Percentiles rank a stretch among this genome's conserved stretches.
phyloP scores from a whole-genome alignment of 2,329 filamentous ascomycete genomes.

The Aureobasidium musti region DNA sequence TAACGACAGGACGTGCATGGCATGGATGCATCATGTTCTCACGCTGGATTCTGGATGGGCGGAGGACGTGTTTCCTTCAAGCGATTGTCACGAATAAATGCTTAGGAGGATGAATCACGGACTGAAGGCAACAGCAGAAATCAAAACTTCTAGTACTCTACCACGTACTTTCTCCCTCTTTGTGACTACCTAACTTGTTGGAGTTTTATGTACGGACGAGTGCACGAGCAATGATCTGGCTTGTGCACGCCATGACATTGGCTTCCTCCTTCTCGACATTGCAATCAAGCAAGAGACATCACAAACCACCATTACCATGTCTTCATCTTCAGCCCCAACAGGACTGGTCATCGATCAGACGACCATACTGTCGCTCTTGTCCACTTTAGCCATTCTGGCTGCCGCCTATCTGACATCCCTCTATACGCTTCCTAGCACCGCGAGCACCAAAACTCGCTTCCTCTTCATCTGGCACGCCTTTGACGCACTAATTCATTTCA shows the following conservation, averaged over 20 bases:
- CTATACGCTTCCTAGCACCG: conserved; percentile 55
- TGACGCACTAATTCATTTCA: conserved; percentile 86
- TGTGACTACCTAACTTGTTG: background rate
- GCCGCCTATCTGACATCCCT: conserved; percentile 55
- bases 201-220: background rate
- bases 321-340: background rate
- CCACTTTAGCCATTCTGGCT: conserved; percentile 57
- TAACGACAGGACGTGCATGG: background rate
- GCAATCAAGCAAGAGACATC: background rate
- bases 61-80: conserved; percentile 1
- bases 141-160: conserved; percentile 20
- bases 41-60: conserved; percentile 19
- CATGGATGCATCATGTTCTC: conserved; percentile 16
- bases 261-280: background rate
- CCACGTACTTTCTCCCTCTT: background rate
- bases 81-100: background rate
- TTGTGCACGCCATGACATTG: conserved; percentile 2
- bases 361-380: conserved; percentile 58
- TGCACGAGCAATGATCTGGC: conserved; percentile 6
- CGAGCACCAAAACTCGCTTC: conserved; percentile 63
- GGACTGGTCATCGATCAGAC: conserved; percentile 47
- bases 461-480: conserved; percentile 96
- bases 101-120: background rate
- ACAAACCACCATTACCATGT: conserved; percentile 1
- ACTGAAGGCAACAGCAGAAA: conserved; percentile 23